Evolutionary conservation across 2,329 filamentous ascomycete species (phyloP), one percentile per base, ranked within the genome.

Genomic region (Endocalyx cinctus): DNA sequence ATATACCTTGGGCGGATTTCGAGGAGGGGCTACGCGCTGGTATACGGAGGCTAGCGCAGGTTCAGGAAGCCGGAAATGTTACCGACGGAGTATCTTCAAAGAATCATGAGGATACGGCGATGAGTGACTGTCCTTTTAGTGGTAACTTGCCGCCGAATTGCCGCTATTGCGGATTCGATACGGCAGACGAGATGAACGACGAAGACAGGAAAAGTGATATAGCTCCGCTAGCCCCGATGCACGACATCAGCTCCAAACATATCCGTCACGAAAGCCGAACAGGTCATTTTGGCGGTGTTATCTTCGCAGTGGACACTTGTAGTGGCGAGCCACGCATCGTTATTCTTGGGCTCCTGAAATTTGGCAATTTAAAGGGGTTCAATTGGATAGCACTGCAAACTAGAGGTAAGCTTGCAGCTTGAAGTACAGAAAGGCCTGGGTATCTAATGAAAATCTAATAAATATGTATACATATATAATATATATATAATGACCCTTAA

Each of bases 211-310:
- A 30, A 12, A 41, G 47, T 17, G 45, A 35, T 20, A 28, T 51
- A 12, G 46, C 44, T 7, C 41, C 42, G 8, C 48, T 50, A 1
- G 49, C 50, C 5, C 39, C 49, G 12, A 52, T 55, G 49, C 39
- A 49, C n/a, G 17, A n/a, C 4, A 34, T 48, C 8, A 16, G 36
- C 6, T 16, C 13, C 10, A 28, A 30, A 2, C 18, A 42, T 10
- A 31, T 50, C 16, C 32, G 17, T 3, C 7, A 31, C 12, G 44
- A 40, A n/a, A n/a, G n/a, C 5, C 40, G 45, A 17, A 22, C 39
- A 1, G 28, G 41, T 10, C 25, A 28, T 6, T 49, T 51, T 23
- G 45, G 43, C 3, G 51, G 50, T 4, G 28, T 46, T 2, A 34
- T 27, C 5, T 51, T 52, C 13, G 41, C 49, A 12, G 39, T 55